A percentile compares a stretch with the other conserved stretches of the same genome.
phyloP scores from a whole-genome alignment of 2,329 filamentous ascomycete species.

The Trichoderma guizhouense region DNA sequence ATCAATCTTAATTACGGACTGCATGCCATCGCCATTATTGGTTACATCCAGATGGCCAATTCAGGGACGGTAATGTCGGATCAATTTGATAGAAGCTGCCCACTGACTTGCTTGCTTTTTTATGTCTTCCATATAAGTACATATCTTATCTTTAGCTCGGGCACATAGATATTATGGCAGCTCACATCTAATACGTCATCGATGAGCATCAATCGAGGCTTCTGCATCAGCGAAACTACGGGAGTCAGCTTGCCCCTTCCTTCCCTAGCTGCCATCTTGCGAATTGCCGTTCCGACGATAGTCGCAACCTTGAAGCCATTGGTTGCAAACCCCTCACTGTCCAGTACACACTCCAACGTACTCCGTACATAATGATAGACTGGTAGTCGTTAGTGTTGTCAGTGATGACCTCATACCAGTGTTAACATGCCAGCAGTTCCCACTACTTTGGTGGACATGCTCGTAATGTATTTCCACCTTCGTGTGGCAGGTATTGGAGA shows the following conservation, averaged over 20 bases:
- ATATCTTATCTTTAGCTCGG: background rate
- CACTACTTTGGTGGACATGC: background rate
- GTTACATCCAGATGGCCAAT: background rate
- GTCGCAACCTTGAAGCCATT: background rate
- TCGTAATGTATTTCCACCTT: background rate
- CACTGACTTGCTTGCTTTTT: background rate
- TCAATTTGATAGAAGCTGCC: background rate
- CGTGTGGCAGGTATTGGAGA: background rate
- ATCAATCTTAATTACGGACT: background rate
- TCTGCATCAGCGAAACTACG: background rate
- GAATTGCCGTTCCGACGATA: background rate
- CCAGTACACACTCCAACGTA: background rate
- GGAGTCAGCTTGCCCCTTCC: background rate
- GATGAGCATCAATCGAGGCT: background rate
- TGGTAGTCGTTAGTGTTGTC: background rate
- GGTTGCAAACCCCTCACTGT: background rate
- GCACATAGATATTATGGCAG: background rate
- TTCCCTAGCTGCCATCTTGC: background rate
- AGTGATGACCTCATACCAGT: background rate
- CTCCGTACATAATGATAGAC: background rate
- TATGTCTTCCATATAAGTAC: background rate
- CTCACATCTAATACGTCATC: background rate
- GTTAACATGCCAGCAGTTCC: background rate
- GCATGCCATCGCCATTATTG: background rate
- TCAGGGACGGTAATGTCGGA: background rate